phyloP scores from a whole-genome alignment of 169 alveolate genomes.

The Fabrea salina region DNA sequence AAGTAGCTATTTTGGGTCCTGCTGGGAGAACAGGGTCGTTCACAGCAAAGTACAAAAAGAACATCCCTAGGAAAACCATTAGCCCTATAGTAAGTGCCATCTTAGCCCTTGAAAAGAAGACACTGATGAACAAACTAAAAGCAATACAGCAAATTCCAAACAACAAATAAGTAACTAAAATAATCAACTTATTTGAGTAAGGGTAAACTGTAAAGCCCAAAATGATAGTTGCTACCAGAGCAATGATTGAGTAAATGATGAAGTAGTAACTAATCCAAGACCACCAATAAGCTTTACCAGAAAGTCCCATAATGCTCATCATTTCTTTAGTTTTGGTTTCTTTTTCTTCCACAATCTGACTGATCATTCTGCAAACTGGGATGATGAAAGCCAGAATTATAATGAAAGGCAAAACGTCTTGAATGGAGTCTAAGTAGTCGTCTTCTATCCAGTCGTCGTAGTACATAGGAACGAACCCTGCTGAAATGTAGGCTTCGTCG shows the following conservation, averaged over 20 bases:
- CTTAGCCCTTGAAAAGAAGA: constrained; percentile 36
- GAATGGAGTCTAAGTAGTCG: not conserved
- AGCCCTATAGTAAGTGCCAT: constrained; percentile 39
- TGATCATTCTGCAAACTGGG: constrained; percentile 45
- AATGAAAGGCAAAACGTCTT: not conserved
- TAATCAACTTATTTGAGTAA: constrained; percentile 25
- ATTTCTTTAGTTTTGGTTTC: constrained; percentile 76
- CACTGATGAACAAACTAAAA: not conserved
- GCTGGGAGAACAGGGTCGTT: constrained; percentile 20
- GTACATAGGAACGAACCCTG: constrained; percentile 8
- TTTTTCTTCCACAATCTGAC: constrained; percentile 69
- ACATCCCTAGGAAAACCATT: constrained; percentile 32
- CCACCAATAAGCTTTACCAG: constrained; percentile 62
- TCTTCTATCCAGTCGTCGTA: constrained; percentile 4
- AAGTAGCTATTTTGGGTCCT: not conserved
- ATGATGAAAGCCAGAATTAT: constrained; percentile 44
- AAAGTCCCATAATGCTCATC: constrained; percentile 84
- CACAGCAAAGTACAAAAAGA: constrained; percentile 28
- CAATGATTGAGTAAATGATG: constrained; percentile 49
- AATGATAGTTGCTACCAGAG: constrained; percentile 17
- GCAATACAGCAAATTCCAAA: not conserved
- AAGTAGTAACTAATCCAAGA: constrained; percentile 71
- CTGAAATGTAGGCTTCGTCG: constrained; percentile 2
- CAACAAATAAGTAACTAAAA: constrained; percentile 23
- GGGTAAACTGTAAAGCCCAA: constrained; percentile 23